These are phyloP conservation scores for Metrosideros polymorpha DNA, from an alignment of 441 rosid species.

Conservation along the genomic window DNA sequence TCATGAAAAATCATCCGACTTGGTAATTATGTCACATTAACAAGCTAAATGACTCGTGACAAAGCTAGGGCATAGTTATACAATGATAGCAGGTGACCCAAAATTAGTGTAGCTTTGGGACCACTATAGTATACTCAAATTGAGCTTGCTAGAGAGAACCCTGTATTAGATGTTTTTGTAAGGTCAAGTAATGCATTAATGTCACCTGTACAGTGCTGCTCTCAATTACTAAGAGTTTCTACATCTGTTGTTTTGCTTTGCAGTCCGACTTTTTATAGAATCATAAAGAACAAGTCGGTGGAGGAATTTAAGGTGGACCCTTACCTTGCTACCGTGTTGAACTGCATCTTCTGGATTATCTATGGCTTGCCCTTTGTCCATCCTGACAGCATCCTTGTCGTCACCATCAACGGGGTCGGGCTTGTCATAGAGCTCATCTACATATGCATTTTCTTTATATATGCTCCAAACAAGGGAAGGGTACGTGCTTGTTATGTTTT, in stretches of 20 bases:
- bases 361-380: constrained; percentile 69
- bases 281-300: constrained; percentile 45
- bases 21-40: background rate
- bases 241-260: background rate
- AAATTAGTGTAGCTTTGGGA: background rate
- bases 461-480: constrained; percentile 24
- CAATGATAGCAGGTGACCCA: background rate
- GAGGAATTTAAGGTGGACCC: constrained; percentile 63
- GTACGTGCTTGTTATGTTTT: constrained; percentile 8
- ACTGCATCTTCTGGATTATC: constrained; percentile 60
- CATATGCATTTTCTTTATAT: constrained; percentile 19
- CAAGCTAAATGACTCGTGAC: background rate
- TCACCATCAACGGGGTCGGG: constrained; percentile 51
- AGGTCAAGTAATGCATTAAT: background rate
- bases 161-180: background rate
- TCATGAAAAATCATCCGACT: background rate
- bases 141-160: background rate
- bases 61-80: background rate
- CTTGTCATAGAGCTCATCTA: constrained; percentile 37
- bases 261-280: constrained; percentile 54
- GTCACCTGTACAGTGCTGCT: background rate
- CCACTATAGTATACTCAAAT: background rate
- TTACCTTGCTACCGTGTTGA: constrained; percentile 42
- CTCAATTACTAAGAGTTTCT: background rate
- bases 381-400: constrained; percentile 52